A percentile compares a stretch with the other conserved stretches of the same genome.
Evolutionary conservation across 2,329 filamentous ascomycete genomes (phyloP).

Genomic region (Trichoderma koningii): DNA sequence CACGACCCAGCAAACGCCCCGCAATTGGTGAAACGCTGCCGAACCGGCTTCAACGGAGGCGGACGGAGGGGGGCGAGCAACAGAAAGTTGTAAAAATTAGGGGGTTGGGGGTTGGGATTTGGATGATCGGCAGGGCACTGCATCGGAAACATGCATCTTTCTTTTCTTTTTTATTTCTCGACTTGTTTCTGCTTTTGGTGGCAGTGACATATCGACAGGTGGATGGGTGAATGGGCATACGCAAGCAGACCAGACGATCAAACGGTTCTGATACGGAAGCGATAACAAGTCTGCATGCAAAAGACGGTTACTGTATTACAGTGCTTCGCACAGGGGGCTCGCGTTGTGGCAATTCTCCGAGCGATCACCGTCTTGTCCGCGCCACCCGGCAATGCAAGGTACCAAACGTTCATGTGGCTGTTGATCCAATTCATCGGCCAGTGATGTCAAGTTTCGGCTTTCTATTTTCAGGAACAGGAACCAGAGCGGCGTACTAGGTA

Average conservation of each 20-base stretch:
- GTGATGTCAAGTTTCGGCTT: too few species aligned
- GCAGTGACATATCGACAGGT: neutral
- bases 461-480: too few species aligned
- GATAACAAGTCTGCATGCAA: neutral
- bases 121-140: conserved; percentile 11
- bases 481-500: too few species aligned
- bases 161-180: neutral
- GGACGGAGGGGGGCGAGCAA: too few species aligned
- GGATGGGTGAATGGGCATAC: too few species aligned
- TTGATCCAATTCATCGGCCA: too few species aligned
- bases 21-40: conserved; percentile 11
- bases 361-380: conserved; percentile 7
- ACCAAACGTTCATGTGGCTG: neutral
- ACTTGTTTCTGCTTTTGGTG: neutral
- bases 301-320: neutral
- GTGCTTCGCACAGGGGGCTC: too few species aligned
- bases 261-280: neutral
- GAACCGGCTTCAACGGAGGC: neutral
- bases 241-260: too few species aligned
- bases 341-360: conserved; percentile 10
- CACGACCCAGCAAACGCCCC: neutral
- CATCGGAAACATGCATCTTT: conserved; percentile 17
- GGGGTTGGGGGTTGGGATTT: neutral
- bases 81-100: neutral
- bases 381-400: conserved; percentile 22